phyloP scores from a whole-genome alignment of 169 alveolate species.

The Cardiosporidium cionae region DNA sequence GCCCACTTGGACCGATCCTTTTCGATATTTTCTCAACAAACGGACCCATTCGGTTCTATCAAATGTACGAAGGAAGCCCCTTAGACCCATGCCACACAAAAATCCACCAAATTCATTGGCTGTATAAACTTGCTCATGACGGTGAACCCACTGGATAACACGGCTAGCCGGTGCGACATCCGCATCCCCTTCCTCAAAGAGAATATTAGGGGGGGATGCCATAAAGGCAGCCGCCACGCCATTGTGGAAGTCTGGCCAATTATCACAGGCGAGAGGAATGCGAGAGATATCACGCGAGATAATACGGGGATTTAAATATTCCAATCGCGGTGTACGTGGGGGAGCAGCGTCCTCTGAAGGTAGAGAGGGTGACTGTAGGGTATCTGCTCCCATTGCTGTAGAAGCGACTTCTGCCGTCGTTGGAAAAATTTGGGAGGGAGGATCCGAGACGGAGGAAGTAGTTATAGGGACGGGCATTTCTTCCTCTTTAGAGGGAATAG shows the following conservation, averaged over 20 bases:
- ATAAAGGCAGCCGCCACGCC: neutral
- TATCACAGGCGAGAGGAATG: neutral
- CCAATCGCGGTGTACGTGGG: neutral
- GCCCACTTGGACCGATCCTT: neutral
- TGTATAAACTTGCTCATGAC: neutral
- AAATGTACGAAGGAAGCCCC: neutral
- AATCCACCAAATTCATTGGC: neutral
- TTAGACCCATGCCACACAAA: neutral
- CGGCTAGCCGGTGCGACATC: too few species aligned
- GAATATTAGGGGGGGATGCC: too few species aligned
- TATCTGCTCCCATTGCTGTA: too few species aligned
- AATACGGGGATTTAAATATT: neutral
- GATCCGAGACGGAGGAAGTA: too few species aligned
- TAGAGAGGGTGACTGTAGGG: too few species aligned
- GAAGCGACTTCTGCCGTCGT: too few species aligned
- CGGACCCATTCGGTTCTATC: neutral
- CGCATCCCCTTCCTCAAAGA: too few species aligned
- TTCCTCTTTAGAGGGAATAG: too few species aligned
- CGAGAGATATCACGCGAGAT: neutral
- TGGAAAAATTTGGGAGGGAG: too few species aligned
- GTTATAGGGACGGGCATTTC: neutral
- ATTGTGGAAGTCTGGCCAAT: neutral
- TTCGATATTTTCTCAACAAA: neutral
- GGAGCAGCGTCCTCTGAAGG: neutral
- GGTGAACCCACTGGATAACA: neutral